Evolutionary conservation across 768 basidiomycete species (phyloP).

Genomic region (Boletus fagicola): DNA sequence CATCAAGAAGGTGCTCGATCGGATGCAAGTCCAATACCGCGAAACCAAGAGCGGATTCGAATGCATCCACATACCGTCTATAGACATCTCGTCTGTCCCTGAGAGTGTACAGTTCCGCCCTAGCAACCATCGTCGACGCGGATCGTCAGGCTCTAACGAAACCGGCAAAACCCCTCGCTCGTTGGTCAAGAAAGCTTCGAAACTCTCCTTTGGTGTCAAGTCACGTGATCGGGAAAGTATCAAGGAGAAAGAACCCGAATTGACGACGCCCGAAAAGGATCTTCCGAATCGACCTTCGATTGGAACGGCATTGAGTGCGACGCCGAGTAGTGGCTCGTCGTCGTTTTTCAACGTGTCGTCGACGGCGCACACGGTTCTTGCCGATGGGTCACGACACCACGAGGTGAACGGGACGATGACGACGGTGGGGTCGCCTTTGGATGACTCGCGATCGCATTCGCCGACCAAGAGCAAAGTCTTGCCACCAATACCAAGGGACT

Average conservation of each 20-base stretch:
- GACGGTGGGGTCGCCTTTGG: conserved; percentile 18
- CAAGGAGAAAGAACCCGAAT: conserved; percentile 44
- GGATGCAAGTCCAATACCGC: conserved; percentile 94
- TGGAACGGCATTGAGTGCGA: conserved; percentile 55
- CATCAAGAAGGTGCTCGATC: conserved; percentile 81
- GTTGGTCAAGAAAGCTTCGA: conserved; percentile 72
- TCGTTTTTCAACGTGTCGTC: conserved; percentile 83
- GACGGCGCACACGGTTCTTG: conserved; percentile 42
- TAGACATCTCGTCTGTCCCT: conserved; percentile 80
- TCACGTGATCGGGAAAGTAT: conserved; percentile 45
- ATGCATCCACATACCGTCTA: conserved; percentile 93
- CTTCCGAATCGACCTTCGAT: conserved; percentile 43
- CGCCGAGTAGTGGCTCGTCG: conserved; percentile 73
- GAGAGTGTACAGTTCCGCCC: conserved; percentile 34
- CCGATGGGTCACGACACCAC: conserved; percentile 33
- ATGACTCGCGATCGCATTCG: conserved; percentile 45
- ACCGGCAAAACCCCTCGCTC: conserved; percentile 49
- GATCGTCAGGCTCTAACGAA: conserved; percentile 53
- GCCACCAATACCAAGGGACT: conserved; percentile 81
- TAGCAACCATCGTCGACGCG: conserved; percentile 41
- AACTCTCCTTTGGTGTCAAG: conserved; percentile 73
- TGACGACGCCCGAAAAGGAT: conserved; percentile 43
- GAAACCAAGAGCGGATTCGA: conserved; percentile 91
- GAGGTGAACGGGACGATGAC: conserved; percentile 27
- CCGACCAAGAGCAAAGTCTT: conserved; percentile 62